Conservation (phyloP, 805 yeast genomes). For the Metschnikowia anglica region DNA sequence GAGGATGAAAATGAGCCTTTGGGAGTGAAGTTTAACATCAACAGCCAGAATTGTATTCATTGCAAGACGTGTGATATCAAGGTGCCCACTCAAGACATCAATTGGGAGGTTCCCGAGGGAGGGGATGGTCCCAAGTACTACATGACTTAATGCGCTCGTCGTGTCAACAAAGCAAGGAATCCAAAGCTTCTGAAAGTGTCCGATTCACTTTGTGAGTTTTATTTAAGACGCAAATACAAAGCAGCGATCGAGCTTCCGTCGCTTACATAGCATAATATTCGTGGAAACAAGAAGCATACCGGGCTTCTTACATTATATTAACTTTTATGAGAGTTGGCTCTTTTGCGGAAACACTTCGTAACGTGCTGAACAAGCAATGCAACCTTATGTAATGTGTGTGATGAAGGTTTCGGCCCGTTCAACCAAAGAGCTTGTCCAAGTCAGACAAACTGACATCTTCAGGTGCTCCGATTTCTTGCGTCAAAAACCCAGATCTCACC, state of each 20-base stretch:
- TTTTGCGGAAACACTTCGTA: background rate
- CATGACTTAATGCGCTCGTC: conserved; percentile 62
- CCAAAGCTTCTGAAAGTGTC: background rate
- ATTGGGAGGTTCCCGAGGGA: conserved; percentile 98
- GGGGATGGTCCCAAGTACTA: conserved; percentile 98
- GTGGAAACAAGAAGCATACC: background rate
- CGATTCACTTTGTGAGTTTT: background rate
- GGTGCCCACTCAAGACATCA: conserved; percentile 90
- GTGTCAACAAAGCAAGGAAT: too few relatives aligned
- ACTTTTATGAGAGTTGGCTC: background rate
- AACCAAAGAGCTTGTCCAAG: conserved; percentile 41
- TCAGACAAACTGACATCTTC: conserved; percentile 77
- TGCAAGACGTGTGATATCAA: conserved; percentile 98
- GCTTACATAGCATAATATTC: background rate
- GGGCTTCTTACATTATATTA: conserved; percentile 1
- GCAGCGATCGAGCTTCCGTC: too few relatives aligned
- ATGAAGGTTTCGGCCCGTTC: too few relatives aligned
- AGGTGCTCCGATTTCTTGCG: conserved; percentile 76
- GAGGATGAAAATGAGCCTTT: conserved; percentile 56
- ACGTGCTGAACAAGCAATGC: background rate
- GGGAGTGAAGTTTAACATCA: conserved; percentile 87
- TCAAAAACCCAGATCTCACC: conserved; percentile 71
- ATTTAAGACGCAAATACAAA: too few relatives aligned
- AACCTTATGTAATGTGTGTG: too few relatives aligned
- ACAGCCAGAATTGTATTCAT: conserved; percentile 96